Evolutionary conservation across 345 rosid genomes (phyloP).

Genomic region (Erodium maritimum): DNA sequence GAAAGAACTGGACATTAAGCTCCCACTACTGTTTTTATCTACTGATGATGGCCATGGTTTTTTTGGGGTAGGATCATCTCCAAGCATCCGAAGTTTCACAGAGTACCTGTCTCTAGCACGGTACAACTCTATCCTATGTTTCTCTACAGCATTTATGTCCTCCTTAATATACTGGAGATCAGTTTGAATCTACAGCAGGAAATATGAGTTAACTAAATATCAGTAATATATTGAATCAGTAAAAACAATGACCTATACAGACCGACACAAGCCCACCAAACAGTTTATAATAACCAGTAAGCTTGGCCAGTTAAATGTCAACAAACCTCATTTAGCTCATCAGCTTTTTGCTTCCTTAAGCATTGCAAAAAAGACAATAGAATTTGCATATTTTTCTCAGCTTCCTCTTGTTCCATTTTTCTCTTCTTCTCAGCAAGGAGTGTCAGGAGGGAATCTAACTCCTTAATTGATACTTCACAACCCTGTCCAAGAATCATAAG

Average conservation of each 20-base stretch:
- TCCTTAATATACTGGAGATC: conserved; percentile 86
- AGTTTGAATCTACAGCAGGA: conserved; percentile 48
- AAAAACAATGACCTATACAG: background rate
- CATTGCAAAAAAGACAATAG: conserved; percentile 75
- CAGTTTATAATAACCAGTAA: background rate
- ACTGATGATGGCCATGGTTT: conserved; percentile 46
- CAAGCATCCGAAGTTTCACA: conserved; percentile 72
- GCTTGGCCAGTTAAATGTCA: background rate
- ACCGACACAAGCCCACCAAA: background rate
- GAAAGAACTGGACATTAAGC: conserved; percentile 40
- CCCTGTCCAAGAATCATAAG: conserved; percentile 44
- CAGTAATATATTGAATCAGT: background rate
- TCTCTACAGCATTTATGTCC: conserved; percentile 82
- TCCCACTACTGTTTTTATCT: conserved; percentile 37
- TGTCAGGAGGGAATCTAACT: conserved; percentile 58
- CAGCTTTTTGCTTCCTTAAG: conserved; percentile 79
- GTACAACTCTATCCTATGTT: conserved; percentile 74
- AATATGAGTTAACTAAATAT: background rate
- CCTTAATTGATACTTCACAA: conserved; percentile 82
- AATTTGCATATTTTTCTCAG: conserved; percentile 97
- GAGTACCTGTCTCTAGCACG: conserved; percentile 72
- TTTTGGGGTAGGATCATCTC: conserved; percentile 58
- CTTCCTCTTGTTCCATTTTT: conserved; percentile 96
- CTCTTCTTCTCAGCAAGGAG: conserved; percentile 82
- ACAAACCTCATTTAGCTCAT: conserved; percentile 78